Conservation (phyloP, 1,284 basidiomycete species). For the Cerrena zonata region DNA sequence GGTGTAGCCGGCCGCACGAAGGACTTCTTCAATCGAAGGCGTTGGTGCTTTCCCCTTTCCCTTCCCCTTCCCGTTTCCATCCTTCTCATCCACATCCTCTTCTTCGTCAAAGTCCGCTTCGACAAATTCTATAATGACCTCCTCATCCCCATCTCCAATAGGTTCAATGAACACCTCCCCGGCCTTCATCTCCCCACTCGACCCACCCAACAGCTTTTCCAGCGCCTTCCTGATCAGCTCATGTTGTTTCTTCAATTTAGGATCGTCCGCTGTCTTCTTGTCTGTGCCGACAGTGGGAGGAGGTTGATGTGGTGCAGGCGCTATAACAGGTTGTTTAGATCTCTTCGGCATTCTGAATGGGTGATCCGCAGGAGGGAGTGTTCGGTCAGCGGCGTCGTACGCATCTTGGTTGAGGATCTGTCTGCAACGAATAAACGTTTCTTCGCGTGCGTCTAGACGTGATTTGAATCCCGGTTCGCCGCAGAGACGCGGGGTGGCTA, state of each 20-base stretch:
- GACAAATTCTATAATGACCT: constrained; percentile 9
- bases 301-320: constrained; percentile 33
- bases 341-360: constrained; percentile 47
- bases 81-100: constrained; percentile 20
- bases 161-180: constrained; percentile 54
- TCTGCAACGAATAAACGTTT: constrained; percentile 68
- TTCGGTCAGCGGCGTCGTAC: constrained; percentile 26
- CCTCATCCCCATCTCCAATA: constrained; percentile 29
- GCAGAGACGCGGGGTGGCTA: constrained; percentile 89
- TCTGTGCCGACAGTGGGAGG: constrained; percentile 4
- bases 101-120: constrained; percentile 16
- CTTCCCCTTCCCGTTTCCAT: constrained; percentile 14
- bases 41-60: no score
- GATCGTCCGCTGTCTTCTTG: constrained; percentile 5
- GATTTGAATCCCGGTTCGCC: constrained; percentile 85
- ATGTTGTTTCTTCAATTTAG: constrained; percentile 15
- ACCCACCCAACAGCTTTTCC: constrained; percentile 32
- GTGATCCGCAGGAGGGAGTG: constrained; percentile 45
- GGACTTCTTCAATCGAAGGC: constrained; percentile 32
- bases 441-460: constrained; percentile 57
- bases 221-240: constrained; percentile 29
- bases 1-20: constrained; percentile 38
- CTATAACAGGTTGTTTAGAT: constrained; percentile 42
- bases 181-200: constrained; percentile 30
- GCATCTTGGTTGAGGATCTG: constrained; percentile 50